These are phyloP conservation scores for Kluyveromyces nonfermentans DNA, from an alignment of 805 yeast species.

Conservation along the genomic window DNA sequence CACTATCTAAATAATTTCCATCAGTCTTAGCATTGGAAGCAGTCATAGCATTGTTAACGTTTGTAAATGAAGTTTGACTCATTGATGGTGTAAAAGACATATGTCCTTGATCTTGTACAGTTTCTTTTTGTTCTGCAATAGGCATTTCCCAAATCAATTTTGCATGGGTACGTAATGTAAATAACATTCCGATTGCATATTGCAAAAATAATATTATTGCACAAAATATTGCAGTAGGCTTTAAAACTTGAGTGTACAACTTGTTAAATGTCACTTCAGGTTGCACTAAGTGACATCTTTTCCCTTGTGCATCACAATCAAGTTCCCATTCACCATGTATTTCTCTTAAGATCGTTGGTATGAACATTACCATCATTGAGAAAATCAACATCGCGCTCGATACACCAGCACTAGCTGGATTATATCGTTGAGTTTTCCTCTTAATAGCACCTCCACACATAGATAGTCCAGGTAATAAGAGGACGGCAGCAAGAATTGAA, in stretches of 20 bases:
- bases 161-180: slow-evolving; percentile 93
- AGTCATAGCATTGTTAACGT: not conserved
- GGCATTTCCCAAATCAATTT: slow-evolving; percentile 88
- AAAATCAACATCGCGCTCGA: slow-evolving; percentile 90
- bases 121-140: slow-evolving; percentile 24
- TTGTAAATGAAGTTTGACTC: slow-evolving; percentile 1
- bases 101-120: slow-evolving; percentile 4
- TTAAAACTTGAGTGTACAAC: slow-evolving; percentile 56
- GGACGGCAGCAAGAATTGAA: slow-evolving; percentile 83
- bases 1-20: slow-evolving; percentile 21
- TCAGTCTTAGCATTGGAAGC: slow-evolving; percentile 4
- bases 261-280: slow-evolving; percentile 64
- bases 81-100: not conserved
- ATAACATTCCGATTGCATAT: slow-evolving; percentile 80
- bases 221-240: slow-evolving; percentile 76
- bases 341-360: slow-evolving; percentile 85
- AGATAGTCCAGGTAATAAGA: slow-evolving; percentile 84
- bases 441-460: slow-evolving; percentile 97
- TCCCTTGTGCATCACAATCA: slow-evolving; percentile 38
- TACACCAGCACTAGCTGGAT: slow-evolving; percentile 94
- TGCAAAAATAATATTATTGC: slow-evolving; percentile 75
- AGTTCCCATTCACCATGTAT: slow-evolving; percentile 83
- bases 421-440: slow-evolving; percentile 88
- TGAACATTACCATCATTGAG: slow-evolving; percentile 83
- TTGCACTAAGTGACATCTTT: slow-evolving; percentile 64